phyloP scores from a whole-genome alignment of 176 grass and related monocot genomes.

The Musa acuminata region DNA sequence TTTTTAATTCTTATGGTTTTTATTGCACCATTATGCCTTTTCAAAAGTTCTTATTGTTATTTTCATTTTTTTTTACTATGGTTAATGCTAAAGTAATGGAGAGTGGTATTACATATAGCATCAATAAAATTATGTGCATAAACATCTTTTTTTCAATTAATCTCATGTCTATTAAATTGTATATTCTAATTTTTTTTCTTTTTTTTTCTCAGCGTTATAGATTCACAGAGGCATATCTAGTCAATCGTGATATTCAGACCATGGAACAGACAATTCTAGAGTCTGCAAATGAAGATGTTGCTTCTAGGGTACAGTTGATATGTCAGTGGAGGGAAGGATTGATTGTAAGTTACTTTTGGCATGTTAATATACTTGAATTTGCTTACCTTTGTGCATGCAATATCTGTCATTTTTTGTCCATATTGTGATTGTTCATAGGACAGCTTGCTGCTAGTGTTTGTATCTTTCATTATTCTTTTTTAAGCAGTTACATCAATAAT shows the following conservation, averaged over 20 bases:
- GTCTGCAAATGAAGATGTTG: constrained; percentile 38
- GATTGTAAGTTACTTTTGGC: constrained; percentile 51
- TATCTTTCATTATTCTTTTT: background rate
- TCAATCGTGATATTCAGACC: constrained; percentile 49
- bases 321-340: constrained; percentile 72
- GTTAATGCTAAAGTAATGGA: background rate
- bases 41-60: background rate
- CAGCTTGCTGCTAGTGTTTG: background rate
- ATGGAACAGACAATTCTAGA: constrained; percentile 50
- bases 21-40: background rate
- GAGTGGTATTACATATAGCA: background rate
- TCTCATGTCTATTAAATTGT: constrained; percentile 6
- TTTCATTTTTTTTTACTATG: background rate
- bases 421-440: constrained; percentile 8
- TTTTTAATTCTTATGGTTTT: background rate
- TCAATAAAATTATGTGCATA: background rate
- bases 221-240: constrained; percentile 76
- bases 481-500: background rate
- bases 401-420: constrained; percentile 5
- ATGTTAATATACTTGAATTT: background rate
- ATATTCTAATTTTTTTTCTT: constrained; percentile 10
- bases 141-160: background rate
- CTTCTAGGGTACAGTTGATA: constrained; percentile 48
- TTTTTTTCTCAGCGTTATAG: constrained; percentile 46
- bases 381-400: background rate